A percentile compares a stretch with the other conserved stretches of the same genome.
Conservation (phyloP, 2,329 filamentous ascomycete genomes). For the Didymella arachidicola region DNA sequence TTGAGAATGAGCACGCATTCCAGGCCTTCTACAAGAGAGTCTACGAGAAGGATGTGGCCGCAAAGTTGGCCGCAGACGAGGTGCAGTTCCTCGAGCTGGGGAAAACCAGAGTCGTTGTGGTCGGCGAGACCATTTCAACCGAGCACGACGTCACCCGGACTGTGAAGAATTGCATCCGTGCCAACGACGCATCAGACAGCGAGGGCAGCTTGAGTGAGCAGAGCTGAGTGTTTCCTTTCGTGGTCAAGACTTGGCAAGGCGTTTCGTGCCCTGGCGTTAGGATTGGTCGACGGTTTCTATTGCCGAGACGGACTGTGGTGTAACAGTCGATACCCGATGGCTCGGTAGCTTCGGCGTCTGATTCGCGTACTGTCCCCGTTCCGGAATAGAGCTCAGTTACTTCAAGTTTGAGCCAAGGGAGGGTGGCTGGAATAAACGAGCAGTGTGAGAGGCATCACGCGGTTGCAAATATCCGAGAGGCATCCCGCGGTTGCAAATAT, state of each 20-base stretch:
- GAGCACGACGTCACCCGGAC: conserved; percentile 22
- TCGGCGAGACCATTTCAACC: conserved; percentile 37
- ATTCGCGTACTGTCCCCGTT: neutral
- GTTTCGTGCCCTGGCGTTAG: conserved; percentile 5
- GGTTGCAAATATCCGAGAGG: neutral
- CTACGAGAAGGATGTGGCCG: conserved; percentile 34
- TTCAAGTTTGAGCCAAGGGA: neutral
- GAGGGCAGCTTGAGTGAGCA: conserved; percentile 24
- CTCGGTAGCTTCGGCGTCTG: conserved; percentile 1
- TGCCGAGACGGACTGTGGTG: conserved; percentile 7
- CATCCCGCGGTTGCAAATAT: neutral
- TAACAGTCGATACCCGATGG: conserved; percentile 1
- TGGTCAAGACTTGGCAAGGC: neutral
- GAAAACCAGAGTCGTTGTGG: conserved; percentile 34
- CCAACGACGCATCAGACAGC: conserved; percentile 25
- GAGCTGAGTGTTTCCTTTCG: conserved; percentile 12
- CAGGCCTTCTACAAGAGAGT: conserved; percentile 37
- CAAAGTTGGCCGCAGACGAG: conserved; percentile 35
- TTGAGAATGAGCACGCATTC: conserved; percentile 33
- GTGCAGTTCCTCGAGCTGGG: conserved; percentile 33
- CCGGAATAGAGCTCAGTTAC: neutral
- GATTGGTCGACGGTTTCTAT: neutral
- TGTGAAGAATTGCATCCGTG: conserved; percentile 11
- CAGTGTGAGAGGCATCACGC: neutral
- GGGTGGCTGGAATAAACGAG: neutral